Base-by-base conservation (phyloP, 2,329 filamentous ascomycete species). In the Neocucurbitaria cava region DNA sequence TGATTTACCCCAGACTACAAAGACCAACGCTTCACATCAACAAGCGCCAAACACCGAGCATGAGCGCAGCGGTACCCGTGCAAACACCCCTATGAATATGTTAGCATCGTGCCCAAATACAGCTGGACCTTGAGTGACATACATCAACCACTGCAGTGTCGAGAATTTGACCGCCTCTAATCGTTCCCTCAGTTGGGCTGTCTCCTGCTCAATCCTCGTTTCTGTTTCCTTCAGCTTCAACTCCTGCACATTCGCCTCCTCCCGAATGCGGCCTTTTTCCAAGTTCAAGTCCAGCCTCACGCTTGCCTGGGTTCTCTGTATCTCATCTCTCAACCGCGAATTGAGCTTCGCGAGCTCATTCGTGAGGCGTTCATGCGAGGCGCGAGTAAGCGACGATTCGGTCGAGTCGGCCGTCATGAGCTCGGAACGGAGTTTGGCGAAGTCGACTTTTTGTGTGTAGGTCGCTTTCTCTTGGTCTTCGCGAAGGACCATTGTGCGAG, bases 201-300 rank as follows among this genome's bases (percentile, higher is more conserved):
- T 92, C 81, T 98, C 95, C 79, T 98, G 94, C 81, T 99, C 95
- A 70, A 99, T 98, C 78, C 96, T 89, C 53, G 93, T 96, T 81
- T 99, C 95, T 11, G 95, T 98, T 84, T 99, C 95, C 81, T 96
- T 97, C 70, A 99, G 92, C 81, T 96, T 96, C 78, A 99, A 87
- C 77, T 99, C 95, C 79, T 98, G 95, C 53, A 90, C 89, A 64
- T 96, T 96, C 17, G 93, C 92, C 81, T 99, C 95, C 78, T 99
- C 95, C 58, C 95, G 83, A 65, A 98, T 99, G 59, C 95, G 85
- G 13, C 95, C 95, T 80, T 99, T 99, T 73, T 99, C 95, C 41
- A 99, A 80, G 77, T 98, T 99, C 57, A 99, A 80, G 77, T 99
- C 95, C 41, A 99, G 80, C 56, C 94, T 85, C 33, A 98, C 93